Base-by-base conservation (phyloP, 176 grass and related monocot genomes). In the Aechmea fasciata region DNA sequence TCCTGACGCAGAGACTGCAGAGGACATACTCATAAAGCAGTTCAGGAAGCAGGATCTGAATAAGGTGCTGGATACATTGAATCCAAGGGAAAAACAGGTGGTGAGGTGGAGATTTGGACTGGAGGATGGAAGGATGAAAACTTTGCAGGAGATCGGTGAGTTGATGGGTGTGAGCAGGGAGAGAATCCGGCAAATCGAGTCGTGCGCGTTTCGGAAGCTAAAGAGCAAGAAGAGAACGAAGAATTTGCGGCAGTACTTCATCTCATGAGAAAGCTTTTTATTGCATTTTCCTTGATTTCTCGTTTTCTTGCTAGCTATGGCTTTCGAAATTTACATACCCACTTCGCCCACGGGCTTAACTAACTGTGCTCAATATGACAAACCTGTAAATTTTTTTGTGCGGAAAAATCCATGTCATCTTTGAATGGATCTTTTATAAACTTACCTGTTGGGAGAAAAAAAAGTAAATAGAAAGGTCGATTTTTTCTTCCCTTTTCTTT, bases 141-240 rank as follows among this genome's bases (percentile, higher is more conserved):
- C 94, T 1, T 80, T 99, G 78, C 77, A 90, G 52, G 82, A 90
- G 71, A 90, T 93, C 23, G 94, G 94, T 50, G 74, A 82, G 69
- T 49, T 83, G 47, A 72, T 93, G 73, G 76, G 84, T 53, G 83
- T 93, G 72, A 99, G 89, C 71, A 79, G 94, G 74, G 94, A 99
- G 80, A 86, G 89, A 79, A 84, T 93, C 72, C 73, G 89, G 71
- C 94, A 93, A 55, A 90, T 99, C 8, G 89, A 99, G 74, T 68
- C 81, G 64, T 77, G 59, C 59, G 84, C 94, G n/a, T 84, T 99
- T 69, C 84, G 86, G 81, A 99, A 99, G 78, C 70, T 99, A 8
- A 87, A 83, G 79, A 75, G 48, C 74, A 90, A 83, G 82, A 90
- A 90, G 53, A 84, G 33, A 81, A 68, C 83, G 23, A 76, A 83